Conservation (phyloP, 2,329 filamentous ascomycete genomes). For the Fusarium compactum region DNA sequence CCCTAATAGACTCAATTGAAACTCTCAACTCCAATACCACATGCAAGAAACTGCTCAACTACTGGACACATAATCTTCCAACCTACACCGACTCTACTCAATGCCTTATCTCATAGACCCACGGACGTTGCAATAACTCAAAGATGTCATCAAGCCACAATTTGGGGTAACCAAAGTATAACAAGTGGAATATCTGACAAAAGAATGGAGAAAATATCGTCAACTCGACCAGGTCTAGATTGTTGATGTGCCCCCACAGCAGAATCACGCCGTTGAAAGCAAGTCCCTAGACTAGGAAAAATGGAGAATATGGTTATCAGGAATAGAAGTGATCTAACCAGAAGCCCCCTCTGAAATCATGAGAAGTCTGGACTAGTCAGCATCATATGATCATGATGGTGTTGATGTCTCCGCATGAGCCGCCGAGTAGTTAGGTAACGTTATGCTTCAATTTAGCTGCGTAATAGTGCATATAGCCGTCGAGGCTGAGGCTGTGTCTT, state of each 20-base stretch:
- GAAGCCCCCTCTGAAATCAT: slow-evolving; percentile 10
- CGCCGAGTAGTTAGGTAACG: slow-evolving; percentile 3
- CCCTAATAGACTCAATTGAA: background rate
- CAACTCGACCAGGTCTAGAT: slow-evolving; percentile 12
- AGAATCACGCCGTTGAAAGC: slow-evolving; percentile 22
- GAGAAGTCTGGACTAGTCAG: slow-evolving; percentile 1
- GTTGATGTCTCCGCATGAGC: slow-evolving; percentile 1
- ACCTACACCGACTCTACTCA: background rate
- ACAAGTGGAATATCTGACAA: slow-evolving; percentile 22
- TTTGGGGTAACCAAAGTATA: slow-evolving; percentile 27
- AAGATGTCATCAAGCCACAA: slow-evolving; percentile 23
- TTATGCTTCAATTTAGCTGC: slow-evolving; percentile 24
- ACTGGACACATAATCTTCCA: fast-evolving
- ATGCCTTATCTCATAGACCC: background rate
- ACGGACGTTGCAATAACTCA: background rate
- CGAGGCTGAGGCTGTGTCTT: background rate
- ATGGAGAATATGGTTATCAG: slow-evolving; percentile 9
- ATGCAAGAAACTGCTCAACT: background rate
- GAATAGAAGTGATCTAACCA: slow-evolving; percentile 24
- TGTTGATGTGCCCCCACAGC: slow-evolving; percentile 3
- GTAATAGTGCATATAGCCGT: background rate
- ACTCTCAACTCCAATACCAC: background rate
- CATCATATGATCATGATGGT: slow-evolving; percentile 16
- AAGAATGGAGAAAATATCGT: slow-evolving; percentile 16
- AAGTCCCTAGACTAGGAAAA: slow-evolving; percentile 6